Percentiles rank a stretch among this genome's conserved stretches.
Evolutionary conservation across 768 basidiomycete genomes (phyloP).

Genomic region (Pleurotus giganteus): DNA sequence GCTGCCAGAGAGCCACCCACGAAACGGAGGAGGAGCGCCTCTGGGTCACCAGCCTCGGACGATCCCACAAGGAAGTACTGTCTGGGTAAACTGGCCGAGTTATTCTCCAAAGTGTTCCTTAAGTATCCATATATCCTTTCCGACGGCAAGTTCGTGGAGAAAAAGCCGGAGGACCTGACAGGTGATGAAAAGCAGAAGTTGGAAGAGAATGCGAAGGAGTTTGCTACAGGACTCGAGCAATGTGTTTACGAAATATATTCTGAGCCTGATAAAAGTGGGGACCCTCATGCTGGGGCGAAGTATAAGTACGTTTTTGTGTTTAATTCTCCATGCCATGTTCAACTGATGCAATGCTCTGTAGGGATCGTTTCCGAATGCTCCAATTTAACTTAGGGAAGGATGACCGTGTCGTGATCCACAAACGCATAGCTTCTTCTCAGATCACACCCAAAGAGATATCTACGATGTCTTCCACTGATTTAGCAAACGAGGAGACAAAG

Average conservation of each 20-base stretch:
- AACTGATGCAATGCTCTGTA: conserved; percentile 26
- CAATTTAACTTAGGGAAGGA: conserved; percentile 84
- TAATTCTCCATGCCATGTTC: neutral
- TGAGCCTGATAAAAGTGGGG: conserved; percentile 73
- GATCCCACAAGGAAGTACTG: conserved; percentile 82
- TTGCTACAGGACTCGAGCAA: conserved; percentile 71
- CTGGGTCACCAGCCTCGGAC: conserved; percentile 40
- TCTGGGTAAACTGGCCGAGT: conserved; percentile 68
- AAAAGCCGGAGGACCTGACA: conserved; percentile 52
- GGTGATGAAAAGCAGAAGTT: conserved; percentile 59
- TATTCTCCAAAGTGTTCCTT: conserved; percentile 69
- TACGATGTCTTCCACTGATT: conserved; percentile 83
- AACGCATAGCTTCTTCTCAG: conserved; percentile 65
- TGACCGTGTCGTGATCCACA: conserved; percentile 78
- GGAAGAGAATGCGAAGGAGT: conserved; percentile 56
- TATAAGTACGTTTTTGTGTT: conserved; percentile 61
- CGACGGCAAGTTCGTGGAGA: conserved; percentile 30
- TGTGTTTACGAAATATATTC: conserved; percentile 73
- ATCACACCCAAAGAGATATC: conserved; percentile 74
- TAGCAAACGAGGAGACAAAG: conserved; percentile 85
- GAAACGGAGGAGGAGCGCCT: conserved; percentile 49
- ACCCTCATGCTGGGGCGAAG: conserved; percentile 62
- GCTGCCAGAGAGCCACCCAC: conserved; percentile 34
- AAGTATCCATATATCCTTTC: conserved; percentile 59
- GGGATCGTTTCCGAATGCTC: conserved; percentile 89